Conservation (phyloP, 495 filamentous ascomycete genomes). For the Entonaema liquescens region DNA sequence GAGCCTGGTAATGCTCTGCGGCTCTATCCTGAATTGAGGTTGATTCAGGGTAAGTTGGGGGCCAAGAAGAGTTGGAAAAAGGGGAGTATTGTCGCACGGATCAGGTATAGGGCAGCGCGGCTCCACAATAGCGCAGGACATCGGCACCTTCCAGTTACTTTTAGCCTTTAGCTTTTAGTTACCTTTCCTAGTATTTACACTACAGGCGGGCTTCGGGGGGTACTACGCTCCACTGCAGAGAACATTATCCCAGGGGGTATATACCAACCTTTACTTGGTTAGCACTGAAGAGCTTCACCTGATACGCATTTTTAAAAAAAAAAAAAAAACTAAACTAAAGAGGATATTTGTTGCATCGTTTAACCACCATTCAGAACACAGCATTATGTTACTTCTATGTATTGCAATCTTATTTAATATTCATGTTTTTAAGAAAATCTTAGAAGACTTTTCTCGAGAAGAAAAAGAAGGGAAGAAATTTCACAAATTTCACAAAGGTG, state of each 20-base stretch:
- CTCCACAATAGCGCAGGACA: conserved; percentile 20
- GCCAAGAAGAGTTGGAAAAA: conserved; percentile 12
- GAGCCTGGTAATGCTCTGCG: conserved; percentile 41
- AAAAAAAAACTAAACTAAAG: background rate
- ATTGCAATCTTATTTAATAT: conserved; percentile 22
- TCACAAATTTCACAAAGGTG: too few relatives aligned
- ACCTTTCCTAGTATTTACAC: too few relatives aligned
- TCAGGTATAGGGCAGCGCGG: conserved; percentile 32
- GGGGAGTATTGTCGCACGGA: conserved; percentile 16
- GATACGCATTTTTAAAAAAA: background rate
- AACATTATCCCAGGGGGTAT: conserved; percentile 4
- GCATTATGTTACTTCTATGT: conserved; percentile 2
- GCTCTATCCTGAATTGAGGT: conserved; percentile 44
- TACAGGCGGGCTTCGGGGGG: background rate
- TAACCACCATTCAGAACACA: conserved; percentile 37
- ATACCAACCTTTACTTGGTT: background rate
- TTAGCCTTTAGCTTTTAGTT: too few relatives aligned
- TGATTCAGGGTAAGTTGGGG: conserved; percentile 39
- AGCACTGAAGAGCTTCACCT: background rate
- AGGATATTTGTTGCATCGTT: conserved; percentile 34
- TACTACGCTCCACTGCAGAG: background rate
- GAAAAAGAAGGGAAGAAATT: too few relatives aligned
- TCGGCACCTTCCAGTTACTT: too few relatives aligned
- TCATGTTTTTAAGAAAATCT: background rate
- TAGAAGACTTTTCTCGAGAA: background rate